Evolutionary conservation across 192 early-diverging fungal species (phyloP).

Genomic region (Linnemannia exigua): DNA sequence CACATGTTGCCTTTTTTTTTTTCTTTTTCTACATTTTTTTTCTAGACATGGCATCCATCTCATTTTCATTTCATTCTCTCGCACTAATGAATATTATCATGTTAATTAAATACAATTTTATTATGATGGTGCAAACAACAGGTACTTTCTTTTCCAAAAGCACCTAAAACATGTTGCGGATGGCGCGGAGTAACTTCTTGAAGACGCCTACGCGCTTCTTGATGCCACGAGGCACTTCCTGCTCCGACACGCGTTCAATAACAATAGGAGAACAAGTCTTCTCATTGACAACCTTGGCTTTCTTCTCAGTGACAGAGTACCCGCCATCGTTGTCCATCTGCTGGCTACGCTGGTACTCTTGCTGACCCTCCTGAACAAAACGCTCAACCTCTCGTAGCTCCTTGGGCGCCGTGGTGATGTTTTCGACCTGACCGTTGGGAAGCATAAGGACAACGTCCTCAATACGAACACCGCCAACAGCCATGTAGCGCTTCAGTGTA

Average conservation of each 20-base stretch:
- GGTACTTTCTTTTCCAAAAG: too few species aligned
- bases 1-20: background rate
- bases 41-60: background rate
- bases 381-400: conserved; percentile 79
- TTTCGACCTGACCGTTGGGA: conserved; percentile 76
- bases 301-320: background rate
- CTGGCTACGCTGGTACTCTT: conserved; percentile 19
- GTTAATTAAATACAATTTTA: background rate
- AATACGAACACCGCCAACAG: conserved; percentile 94
- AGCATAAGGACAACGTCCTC: conserved; percentile 92
- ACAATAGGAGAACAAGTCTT: background rate
- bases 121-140: too few species aligned
- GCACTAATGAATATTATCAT: background rate
- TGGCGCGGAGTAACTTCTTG: conserved; percentile 42
- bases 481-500: conserved; percentile 73
- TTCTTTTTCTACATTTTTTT: background rate
- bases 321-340: background rate
- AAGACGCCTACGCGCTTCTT: conserved; percentile 53
- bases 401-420: conserved; percentile 89
- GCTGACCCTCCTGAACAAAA: conserved; percentile 47
- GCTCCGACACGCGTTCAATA: background rate
- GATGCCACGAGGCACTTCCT: background rate
- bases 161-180: conserved; percentile 35
- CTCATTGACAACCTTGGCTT: background rate
- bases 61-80: background rate